These are phyloP conservation scores for Aphanomyces stellatus DNA, from an alignment of 352 stramenopile species.

Conservation along the genomic window DNA sequence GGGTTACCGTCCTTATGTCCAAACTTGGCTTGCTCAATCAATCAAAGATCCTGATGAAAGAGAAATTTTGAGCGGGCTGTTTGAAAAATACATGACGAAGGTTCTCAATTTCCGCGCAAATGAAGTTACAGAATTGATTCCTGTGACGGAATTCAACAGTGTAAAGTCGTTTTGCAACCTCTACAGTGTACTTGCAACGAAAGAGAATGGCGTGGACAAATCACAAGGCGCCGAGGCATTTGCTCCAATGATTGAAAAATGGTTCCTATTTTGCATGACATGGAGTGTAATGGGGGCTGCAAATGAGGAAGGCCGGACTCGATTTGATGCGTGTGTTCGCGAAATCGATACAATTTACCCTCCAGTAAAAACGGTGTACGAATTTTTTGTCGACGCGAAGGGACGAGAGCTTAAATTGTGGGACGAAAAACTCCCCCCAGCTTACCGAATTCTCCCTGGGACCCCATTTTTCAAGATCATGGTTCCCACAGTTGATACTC, in stretches of 20 bases:
- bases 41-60: slow-evolving; percentile 56
- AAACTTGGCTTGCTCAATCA: slow-evolving; percentile 60
- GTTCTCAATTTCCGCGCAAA: slow-evolving; percentile 52
- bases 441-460: slow-evolving; percentile 59
- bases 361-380: slow-evolving; percentile 87
- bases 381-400: slow-evolving; percentile 86
- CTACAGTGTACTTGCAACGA: slow-evolving; percentile 65
- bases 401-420: slow-evolving; percentile 74
- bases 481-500: slow-evolving; percentile 78
- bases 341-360: slow-evolving; percentile 91
- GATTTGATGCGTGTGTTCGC: slow-evolving; percentile 80
- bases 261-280: slow-evolving; percentile 79
- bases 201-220: slow-evolving; percentile 65
- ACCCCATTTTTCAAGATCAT: slow-evolving; percentile 82
- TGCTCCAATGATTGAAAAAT: slow-evolving; percentile 57
- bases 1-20: slow-evolving; percentile 66
- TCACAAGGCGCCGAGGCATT: slow-evolving; percentile 57
- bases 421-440: slow-evolving; percentile 72
- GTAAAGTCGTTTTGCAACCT: slow-evolving; percentile 81
- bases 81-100: slow-evolving; percentile 81
- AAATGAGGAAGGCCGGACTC: slow-evolving; percentile 78
- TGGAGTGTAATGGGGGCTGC: slow-evolving; percentile 81
- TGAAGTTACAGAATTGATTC: slow-evolving; percentile 66
- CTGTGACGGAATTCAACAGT: slow-evolving; percentile 71
- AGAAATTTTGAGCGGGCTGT: slow-evolving; percentile 49